phyloP scores from a whole-genome alignment of 2,329 filamentous ascomycete species.

The Phyllosticta citrichinensis region DNA sequence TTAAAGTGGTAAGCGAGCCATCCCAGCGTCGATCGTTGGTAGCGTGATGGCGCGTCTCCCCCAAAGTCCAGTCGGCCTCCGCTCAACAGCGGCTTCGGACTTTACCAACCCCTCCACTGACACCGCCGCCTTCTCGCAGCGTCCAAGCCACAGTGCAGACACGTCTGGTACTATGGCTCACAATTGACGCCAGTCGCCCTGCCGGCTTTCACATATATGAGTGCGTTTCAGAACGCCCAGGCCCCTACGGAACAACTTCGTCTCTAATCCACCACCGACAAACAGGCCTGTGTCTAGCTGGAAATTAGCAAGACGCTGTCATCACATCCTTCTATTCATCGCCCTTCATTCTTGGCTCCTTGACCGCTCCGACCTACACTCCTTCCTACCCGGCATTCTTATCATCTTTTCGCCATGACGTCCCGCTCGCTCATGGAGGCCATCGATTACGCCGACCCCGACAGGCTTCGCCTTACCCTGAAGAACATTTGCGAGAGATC shows the following conservation, averaged over 20 bases:
- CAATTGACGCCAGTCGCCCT: background rate
- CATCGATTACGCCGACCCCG: slow-evolving; percentile 6
- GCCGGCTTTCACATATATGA: background rate
- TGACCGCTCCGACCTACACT: background rate
- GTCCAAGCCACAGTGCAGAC: background rate
- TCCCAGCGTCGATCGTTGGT: background rate
- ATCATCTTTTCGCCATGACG: background rate
- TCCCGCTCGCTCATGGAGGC: slow-evolving; percentile 6
- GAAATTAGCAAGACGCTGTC: background rate
- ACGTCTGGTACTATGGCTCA: background rate
- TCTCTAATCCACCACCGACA: background rate
- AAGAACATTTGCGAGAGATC: slow-evolving; percentile 10
- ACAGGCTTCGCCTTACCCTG: slow-evolving; percentile 4
- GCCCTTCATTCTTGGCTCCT: background rate
- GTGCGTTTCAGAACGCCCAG: background rate
- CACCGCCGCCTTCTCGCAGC: background rate
- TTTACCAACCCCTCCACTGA: background rate
- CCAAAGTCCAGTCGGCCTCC: background rate
- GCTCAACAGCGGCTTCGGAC: background rate
- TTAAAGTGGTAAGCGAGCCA: background rate
- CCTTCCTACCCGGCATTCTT: background rate
- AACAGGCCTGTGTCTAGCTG: background rate
- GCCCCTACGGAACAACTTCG: background rate
- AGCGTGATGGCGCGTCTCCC: background rate
- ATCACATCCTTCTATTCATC: background rate